Evolutionary conservation across 495 filamentous ascomycete species (phyloP).

Genomic region (Hypoxylon subgilvum): DNA sequence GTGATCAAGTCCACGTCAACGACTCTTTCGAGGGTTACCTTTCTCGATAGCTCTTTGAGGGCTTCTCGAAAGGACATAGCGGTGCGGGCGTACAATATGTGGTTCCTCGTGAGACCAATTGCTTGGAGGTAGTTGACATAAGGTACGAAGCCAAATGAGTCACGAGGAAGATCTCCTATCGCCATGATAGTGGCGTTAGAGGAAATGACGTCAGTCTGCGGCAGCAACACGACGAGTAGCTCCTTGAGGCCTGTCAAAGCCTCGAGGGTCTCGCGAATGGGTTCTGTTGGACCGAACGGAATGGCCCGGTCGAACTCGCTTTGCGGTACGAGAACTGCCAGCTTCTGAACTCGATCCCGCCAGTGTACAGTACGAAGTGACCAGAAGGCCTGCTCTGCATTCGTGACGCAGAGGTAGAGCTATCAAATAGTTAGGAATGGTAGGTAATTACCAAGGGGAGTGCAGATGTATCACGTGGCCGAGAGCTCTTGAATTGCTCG

Average conservation of each 20-base stretch:
- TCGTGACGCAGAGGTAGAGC: slow-evolving; percentile 25
- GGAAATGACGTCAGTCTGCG: not conserved
- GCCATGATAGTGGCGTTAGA: not conserved
- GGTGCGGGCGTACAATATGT: slow-evolving; percentile 22
- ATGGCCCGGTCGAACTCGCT: slow-evolving; percentile 27
- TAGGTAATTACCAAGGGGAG: too few species aligned
- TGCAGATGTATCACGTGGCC: too few species aligned
- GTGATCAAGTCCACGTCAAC: slow-evolving; percentile 28
- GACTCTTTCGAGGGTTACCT: slow-evolving; percentile 21
- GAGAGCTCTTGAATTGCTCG: too few species aligned
- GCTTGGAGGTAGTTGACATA: slow-evolving; percentile 25
- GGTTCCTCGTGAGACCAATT: slow-evolving; percentile 16
- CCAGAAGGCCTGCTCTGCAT: slow-evolving; percentile 33
- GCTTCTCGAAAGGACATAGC: slow-evolving; percentile 25
- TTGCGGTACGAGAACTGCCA: slow-evolving; percentile 25
- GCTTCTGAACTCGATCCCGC: slow-evolving; percentile 9
- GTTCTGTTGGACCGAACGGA: slow-evolving; percentile 23
- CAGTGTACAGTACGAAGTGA: slow-evolving; percentile 18
- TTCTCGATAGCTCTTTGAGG: not conserved
- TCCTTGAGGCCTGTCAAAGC: slow-evolving; percentile 19
- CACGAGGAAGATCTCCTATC: slow-evolving; percentile 7
- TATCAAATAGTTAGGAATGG: too few species aligned
- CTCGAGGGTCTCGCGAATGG: slow-evolving; percentile 26
- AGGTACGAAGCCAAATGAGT: slow-evolving; percentile 23
- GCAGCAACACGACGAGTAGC: slow-evolving; percentile 21